Base-by-base conservation (phyloP, 768 basidiomycete species). In the Agrocybe praecox region DNA sequence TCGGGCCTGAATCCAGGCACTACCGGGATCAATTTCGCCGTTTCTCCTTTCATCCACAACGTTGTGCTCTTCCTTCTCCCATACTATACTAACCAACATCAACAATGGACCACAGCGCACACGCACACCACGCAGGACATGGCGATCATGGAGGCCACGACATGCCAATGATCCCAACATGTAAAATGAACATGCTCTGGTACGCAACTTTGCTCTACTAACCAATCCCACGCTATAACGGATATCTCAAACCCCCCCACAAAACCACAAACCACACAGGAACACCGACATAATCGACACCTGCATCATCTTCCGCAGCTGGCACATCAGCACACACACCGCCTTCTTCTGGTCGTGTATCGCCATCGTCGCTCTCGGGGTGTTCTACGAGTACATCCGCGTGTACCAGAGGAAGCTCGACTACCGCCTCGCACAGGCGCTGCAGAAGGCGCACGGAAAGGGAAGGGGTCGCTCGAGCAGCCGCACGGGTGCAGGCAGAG, bases 181-280 rank as follows among this genome's bases (percentile, higher is more conserved):
- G 92, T 69, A 73, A 83, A 8, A 88, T 90, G 86, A 75, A 90
- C 71, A 94, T 94, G 92, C 83, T 94, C 64, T 93, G 90, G 86
- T 87, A 60, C 46, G 68, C 19, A 26, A 36, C 22, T 43, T 18
- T n/a, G n/a, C 11, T 17, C 43, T 42, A n/a, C n/a, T n/a, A n/a
- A n/a, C n/a, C n/a, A n/a, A n/a, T n/a, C n/a, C n/a, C n/a, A n/a
- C n/a, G n/a, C n/a, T n/a, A n/a, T n/a, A n/a, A n/a, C n/a, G n/a
- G n/a, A n/a, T n/a, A n/a, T n/a, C n/a, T n/a, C n/a, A n/a, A n/a
- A 40, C 5, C 17, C 19, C 11, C 11, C 17, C 40, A 14, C 5
- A 23, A 19, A 22, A 17, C 33, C 6, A 6, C 29, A 17, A 49
- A 19, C n/a, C n/a, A 21, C 34, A 57, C 18, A 85, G 84, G 89